Evolutionary conservation across 1,284 basidiomycete genomes (phyloP).

Genomic region (Ganoderma leucocontextum): DNA sequence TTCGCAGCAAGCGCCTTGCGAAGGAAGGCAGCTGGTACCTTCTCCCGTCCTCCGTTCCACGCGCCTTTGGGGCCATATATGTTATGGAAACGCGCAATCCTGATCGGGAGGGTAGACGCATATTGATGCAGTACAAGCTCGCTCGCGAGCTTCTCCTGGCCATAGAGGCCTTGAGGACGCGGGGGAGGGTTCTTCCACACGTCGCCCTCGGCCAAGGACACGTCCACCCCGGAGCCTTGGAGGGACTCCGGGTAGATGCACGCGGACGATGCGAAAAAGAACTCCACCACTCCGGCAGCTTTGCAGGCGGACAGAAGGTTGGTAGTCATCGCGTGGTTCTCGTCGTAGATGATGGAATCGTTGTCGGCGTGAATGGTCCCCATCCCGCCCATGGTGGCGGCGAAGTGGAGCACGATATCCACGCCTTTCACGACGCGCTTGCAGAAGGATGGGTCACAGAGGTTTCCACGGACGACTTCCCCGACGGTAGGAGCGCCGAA

Average conservation of each 20-base stretch:
- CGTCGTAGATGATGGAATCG: constrained; percentile 55
- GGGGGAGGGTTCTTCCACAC: constrained; percentile 49
- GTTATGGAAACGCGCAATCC: constrained; percentile 67
- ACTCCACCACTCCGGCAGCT: constrained; percentile 48
- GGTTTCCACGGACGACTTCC: constrained; percentile 54
- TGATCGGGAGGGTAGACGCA: constrained; percentile 46
- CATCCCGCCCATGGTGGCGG: constrained; percentile 70
- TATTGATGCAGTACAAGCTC: constrained; percentile 54
- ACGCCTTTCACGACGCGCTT: constrained; percentile 47
- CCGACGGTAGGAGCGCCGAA: constrained; percentile 41
- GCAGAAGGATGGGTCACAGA: constrained; percentile 54
- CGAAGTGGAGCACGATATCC: constrained; percentile 60
- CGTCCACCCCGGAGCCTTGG: constrained; percentile 48
- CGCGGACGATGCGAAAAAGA: constrained; percentile 67
- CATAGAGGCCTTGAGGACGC: constrained; percentile 63
- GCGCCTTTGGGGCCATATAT: constrained; percentile 62
- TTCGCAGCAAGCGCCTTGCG: constrained; percentile 56
- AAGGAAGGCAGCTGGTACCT: constrained; percentile 64
- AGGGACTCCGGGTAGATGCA: constrained; percentile 61
- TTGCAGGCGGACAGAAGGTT: constrained; percentile 54
- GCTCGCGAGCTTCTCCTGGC: constrained; percentile 62
- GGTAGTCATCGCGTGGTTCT: constrained; percentile 58
- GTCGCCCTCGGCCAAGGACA: constrained; percentile 56
- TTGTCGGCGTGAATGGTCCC: constrained; percentile 63
- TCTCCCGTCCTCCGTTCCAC: constrained; percentile 64